Percentiles rank a stretch among this genome's conserved stretches.
These are phyloP conservation scores for Elaeis oleifera DNA, from an alignment of 202 grass and related monocot genomes.

Conservation along the genomic window DNA sequence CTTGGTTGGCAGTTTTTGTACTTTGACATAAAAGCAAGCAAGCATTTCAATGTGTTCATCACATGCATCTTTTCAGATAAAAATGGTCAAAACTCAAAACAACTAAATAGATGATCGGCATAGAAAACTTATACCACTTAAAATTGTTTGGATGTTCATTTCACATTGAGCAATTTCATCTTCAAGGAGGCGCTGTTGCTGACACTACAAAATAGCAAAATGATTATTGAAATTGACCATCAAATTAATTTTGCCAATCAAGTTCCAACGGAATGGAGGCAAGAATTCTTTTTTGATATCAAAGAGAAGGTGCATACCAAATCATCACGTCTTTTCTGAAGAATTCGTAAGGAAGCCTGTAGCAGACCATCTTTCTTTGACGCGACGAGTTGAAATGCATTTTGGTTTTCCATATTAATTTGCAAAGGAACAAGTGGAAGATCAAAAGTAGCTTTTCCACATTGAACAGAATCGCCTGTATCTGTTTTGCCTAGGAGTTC, in stretches of 20 bases:
- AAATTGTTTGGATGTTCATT: constrained; percentile 59
- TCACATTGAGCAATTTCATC: constrained; percentile 55
- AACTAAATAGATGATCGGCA: too few relatives aligned
- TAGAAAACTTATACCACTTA: constrained; percentile 42
- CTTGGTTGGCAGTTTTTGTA: too few relatives aligned
- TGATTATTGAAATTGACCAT: constrained; percentile 9
- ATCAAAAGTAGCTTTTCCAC: constrained; percentile 18
- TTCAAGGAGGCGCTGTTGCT: constrained; percentile 30
- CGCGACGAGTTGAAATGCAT: constrained; percentile 27
- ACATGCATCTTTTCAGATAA: constrained; percentile 33
- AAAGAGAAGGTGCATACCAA: constrained; percentile 36
- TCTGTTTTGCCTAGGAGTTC: constrained; percentile 16
- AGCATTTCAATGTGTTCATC: too few relatives aligned
- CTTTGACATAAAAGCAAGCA: too few relatives aligned
- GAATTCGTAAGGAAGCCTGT: constrained; percentile 26
- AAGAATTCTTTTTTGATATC: constrained; percentile 19
- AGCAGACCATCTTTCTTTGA: constrained; percentile 32
- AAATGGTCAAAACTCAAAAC: too few relatives aligned
- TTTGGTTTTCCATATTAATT: constrained; percentile 8
- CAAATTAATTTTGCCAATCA: neutral
- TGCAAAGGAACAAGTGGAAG: constrained; percentile 3
- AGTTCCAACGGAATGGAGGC: constrained; percentile 14
- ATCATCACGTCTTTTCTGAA: constrained; percentile 57
- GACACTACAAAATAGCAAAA: constrained; percentile 39
- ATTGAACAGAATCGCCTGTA: constrained; percentile 15